Evolutionary conservation across 2,329 filamentous ascomycete genomes (phyloP).

Genomic region (Penicillium carneum): DNA sequence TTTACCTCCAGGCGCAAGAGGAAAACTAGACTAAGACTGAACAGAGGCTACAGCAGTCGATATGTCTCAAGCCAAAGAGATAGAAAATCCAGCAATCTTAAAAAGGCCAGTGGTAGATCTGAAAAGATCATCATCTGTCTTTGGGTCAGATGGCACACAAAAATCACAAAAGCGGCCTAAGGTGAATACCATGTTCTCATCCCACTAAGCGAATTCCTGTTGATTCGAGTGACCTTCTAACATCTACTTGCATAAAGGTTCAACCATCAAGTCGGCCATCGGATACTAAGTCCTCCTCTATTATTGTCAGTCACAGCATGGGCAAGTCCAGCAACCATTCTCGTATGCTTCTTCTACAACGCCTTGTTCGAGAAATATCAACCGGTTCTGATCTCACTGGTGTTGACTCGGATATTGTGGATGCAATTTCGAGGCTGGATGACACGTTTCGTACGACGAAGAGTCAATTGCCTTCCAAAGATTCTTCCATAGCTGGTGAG

Average conservation of each 20-base stretch:
- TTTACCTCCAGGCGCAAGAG: not conserved
- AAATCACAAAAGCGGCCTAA: slow-evolving; percentile 6
- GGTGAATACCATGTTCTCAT: slow-evolving; percentile 8
- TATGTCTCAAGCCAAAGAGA: not conserved
- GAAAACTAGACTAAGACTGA: not conserved
- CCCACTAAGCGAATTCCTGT: too few relatives aligned
- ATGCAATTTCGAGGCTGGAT: slow-evolving; percentile 32
- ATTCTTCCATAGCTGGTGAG: not conserved
- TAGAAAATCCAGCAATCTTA: not conserved
- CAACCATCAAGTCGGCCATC: not conserved
- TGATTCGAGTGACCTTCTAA: not conserved
- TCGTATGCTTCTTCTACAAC: slow-evolving; percentile 31
- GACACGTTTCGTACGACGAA: slow-evolving; percentile 27
- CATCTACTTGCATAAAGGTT: not conserved
- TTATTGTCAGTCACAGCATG: not conserved
- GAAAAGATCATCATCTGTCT: slow-evolving; percentile 11
- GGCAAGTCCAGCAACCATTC: slow-evolving; percentile 19
- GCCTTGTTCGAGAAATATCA: slow-evolving; percentile 35
- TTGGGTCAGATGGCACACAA: not conserved
- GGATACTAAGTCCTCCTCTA: not conserved
- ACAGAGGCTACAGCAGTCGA: not conserved
- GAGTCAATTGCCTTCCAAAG: not conserved
- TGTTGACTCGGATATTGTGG: slow-evolving; percentile 29
- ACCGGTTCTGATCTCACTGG: slow-evolving; percentile 25
- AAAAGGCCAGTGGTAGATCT: not conserved